phyloP scores from a whole-genome alignment of 1,284 basidiomycete species.

The Ceratobasidium theobromae region DNA sequence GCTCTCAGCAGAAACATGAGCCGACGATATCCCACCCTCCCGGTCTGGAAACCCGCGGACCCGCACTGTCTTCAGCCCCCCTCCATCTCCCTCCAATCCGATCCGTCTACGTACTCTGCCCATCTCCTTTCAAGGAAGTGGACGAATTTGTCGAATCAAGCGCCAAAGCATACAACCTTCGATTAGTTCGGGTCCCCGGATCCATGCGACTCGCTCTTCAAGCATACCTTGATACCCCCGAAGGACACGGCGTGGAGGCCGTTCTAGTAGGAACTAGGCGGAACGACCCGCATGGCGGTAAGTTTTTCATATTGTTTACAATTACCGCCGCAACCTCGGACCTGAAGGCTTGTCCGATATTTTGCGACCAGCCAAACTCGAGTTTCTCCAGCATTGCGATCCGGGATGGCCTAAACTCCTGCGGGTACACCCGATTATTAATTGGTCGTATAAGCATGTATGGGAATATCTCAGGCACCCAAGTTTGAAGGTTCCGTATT shows the following conservation, averaged over 20 bases:
- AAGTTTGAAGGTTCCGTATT: constrained; percentile 78
- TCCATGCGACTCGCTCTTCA: constrained; percentile 81
- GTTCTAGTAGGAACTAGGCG: constrained; percentile 88
- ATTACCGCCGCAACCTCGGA: not conserved
- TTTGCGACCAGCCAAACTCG: constrained; percentile 50
- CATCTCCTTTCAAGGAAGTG: constrained; percentile 82
- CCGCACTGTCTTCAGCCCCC: constrained; percentile 20
- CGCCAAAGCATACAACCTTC: constrained; percentile 70
- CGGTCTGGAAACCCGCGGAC: constrained; percentile 36
- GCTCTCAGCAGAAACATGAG: constrained; percentile 4
- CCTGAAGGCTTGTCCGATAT: not conserved
- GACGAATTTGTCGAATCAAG: constrained; percentile 81
- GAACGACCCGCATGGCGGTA: constrained; percentile 91
- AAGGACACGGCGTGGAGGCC: constrained; percentile 55
- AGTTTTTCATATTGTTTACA: constrained; percentile 41
- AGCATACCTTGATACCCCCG: constrained; percentile 61
- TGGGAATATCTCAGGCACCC: constrained; percentile 77
- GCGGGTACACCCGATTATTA: constrained; percentile 92
- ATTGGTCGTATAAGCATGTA: constrained; percentile 89
- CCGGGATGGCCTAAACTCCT: constrained; percentile 86
- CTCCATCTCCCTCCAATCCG: constrained; percentile 56
- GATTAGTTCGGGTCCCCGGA: constrained; percentile 65
- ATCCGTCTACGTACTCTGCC: constrained; percentile 86
- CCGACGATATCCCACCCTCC: constrained; percentile 20
- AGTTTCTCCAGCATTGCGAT: constrained; percentile 78